phyloP scores from a whole-genome alignment of 352 stramenopile genomes.

The Phytophthora sojae region DNA sequence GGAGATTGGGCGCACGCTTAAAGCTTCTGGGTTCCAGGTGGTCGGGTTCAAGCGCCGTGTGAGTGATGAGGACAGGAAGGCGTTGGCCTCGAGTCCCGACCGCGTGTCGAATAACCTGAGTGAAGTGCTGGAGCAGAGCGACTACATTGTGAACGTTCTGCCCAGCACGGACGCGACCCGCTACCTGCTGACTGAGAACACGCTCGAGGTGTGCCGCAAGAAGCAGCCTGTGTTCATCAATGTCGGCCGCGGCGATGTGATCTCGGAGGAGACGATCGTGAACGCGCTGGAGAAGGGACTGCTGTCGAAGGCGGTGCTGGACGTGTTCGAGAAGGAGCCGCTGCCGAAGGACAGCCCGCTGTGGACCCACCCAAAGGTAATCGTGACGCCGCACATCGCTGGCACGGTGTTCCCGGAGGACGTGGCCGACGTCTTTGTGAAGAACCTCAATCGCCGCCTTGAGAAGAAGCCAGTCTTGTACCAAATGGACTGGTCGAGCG shows the following conservation, averaged over 20 bases:
- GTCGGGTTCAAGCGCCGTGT: slow-evolving; percentile 74
- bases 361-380: slow-evolving; percentile 71
- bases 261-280: slow-evolving; percentile 69
- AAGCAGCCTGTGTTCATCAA: slow-evolving; percentile 88
- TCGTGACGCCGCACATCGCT: slow-evolving; percentile 85
- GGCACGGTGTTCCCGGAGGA: slow-evolving; percentile 77
- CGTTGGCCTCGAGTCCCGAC: slow-evolving; percentile 39
- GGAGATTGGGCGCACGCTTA: slow-evolving; percentile 60
- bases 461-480: slow-evolving; percentile 45
- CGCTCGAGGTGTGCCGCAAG: slow-evolving; percentile 48
- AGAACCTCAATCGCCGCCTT: slow-evolving; percentile 56
- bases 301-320: slow-evolving; percentile 66
- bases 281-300: slow-evolving; percentile 66
- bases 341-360: slow-evolving; percentile 58
- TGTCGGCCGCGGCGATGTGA: slow-evolving; percentile 86
- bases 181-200: slow-evolving; percentile 63
- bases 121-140: slow-evolving; percentile 56
- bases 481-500: slow-evolving; percentile 55
- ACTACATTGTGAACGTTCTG: slow-evolving; percentile 88
- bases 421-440: slow-evolving; percentile 79
- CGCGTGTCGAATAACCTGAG: slow-evolving; percentile 52
- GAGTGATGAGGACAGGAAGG: slow-evolving; percentile 24
- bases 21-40: slow-evolving; percentile 64
- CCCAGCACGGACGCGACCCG: slow-evolving; percentile 81
- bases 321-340: slow-evolving; percentile 64